Evolutionary conservation across 257 asterid genomes (phyloP), one percentile per base, ranked within the genome.

Genomic region (Jacaranda copaia): DNA sequence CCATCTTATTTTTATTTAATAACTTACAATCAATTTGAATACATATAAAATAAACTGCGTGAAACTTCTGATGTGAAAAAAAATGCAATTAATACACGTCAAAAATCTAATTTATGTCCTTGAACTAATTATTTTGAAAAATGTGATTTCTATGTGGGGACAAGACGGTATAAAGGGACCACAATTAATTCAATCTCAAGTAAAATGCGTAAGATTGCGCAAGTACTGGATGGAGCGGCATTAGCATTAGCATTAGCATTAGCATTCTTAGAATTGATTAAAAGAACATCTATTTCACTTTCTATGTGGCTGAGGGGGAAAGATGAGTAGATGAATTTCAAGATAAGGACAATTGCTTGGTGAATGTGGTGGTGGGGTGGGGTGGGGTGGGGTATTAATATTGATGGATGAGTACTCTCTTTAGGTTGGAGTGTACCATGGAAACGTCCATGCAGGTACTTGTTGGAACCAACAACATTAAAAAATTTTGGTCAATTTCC

Each of bases 401-500:
- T 74, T 63, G 63, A 62, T 74, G 64, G 53, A 16, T 49, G 64
- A 18, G 43, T 49, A 51, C 32, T 32, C 51, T 32, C 36, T 51
- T 68, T 46, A 48, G 45, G 60, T 46, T 46, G 60, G 19, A 74
- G 69, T 25, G 32, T 45, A 20, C 57, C 45, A 59, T 73, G 60
- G 38, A 61, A n/a, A 73, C n/a, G n/a, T n/a, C n/a, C n/a, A n/a
- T 59, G 25, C 71, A 73, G 56, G 71, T 49, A 51, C 71, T 35
- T 63, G 63, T 74, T 74, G 38, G 71, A 74, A 60, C 71, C 62
- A 39, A 48, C 72, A 75, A 45, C 49, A 60, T 46, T 8, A 46
- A 32, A 48, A 9, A 0, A 3, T 48, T 67, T 76, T 48, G 61
- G 39, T 56, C 68, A 68, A 76, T 66, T 66, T 67, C 49, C 74